A percentile compares a stretch with the other conserved stretches of the same genome.
These are phyloP conservation scores for Coffea canephora DNA, from an alignment of 257 asterid species.

Conservation along the genomic window DNA sequence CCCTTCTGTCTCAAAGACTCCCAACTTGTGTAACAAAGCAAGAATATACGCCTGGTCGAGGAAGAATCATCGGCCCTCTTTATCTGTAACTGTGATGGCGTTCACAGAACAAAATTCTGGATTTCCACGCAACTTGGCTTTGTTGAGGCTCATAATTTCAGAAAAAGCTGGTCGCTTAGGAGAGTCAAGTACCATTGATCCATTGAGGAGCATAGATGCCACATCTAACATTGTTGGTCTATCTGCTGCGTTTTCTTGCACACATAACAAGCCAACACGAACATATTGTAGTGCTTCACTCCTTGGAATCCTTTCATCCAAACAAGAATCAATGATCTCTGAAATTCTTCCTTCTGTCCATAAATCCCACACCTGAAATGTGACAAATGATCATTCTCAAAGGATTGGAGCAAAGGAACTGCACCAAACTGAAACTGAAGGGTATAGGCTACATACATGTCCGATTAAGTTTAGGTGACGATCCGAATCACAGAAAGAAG, in stretches of 20 bases:
- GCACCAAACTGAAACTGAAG: not conserved
- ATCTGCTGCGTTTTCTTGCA: not conserved
- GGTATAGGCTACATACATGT: slow-evolving; percentile 1
- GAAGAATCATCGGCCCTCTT: not conserved
- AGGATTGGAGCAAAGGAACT: not conserved
- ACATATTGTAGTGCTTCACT: not conserved
- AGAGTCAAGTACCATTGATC: not conserved
- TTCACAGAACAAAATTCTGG: not conserved
- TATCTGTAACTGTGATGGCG: not conserved
- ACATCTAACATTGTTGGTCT: not conserved
- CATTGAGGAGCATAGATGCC: not conserved
- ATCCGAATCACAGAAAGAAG: not conserved
- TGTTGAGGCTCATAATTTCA: not conserved
- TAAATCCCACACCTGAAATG: too few species aligned
- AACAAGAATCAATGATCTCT: not conserved
- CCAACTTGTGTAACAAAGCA: not conserved
- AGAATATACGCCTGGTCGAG: not conserved
- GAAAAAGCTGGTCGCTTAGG: too few species aligned
- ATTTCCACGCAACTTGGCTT: too few species aligned
- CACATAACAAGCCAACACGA: not conserved
- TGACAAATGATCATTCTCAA: too few species aligned
- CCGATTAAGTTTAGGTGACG: slow-evolving; percentile 5
- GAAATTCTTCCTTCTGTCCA: too few species aligned
- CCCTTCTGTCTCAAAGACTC: too few species aligned
- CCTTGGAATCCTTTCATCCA: not conserved